phyloP scores from a whole-genome alignment of 164 flowering plant genomes.

The Magnolia changhungtana region DNA sequence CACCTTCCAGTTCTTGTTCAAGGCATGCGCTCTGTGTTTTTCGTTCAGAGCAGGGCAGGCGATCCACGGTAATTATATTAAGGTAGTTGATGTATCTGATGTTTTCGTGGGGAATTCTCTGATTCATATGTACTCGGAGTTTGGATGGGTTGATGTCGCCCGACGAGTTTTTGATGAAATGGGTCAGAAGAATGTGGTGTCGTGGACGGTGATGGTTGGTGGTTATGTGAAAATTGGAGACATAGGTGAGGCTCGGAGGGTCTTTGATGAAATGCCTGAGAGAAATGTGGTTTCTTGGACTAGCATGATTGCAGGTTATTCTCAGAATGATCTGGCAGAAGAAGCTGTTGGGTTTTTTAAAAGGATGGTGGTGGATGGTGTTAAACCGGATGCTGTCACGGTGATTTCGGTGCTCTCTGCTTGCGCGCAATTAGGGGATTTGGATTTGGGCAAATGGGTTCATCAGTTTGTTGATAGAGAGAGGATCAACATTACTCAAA shows the following conservation, averaged over 20 bases:
- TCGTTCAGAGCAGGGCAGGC: conserved; percentile 5
- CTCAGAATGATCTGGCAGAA: conserved; percentile 10
- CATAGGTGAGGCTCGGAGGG: conserved; percentile 12
- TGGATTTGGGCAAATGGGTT: conserved; percentile 19
- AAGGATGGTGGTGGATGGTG: conserved; percentile 14
- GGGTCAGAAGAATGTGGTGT: conserved; percentile 16
- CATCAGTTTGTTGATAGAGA: conserved; percentile 17
- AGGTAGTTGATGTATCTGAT: background rate
- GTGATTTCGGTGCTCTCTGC: conserved; percentile 21
- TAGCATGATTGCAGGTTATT: conserved; percentile 21
- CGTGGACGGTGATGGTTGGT: conserved; percentile 16
- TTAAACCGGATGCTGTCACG: conserved; percentile 20
- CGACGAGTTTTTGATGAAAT: conserved; percentile 15
- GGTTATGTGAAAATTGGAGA: conserved; percentile 16
- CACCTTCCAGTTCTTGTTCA: conserved; percentile 20
- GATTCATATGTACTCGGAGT: conserved; percentile 19
- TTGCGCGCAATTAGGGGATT: conserved; percentile 13
- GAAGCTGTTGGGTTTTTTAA: conserved; percentile 21
- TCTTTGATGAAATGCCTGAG: conserved; percentile 25
- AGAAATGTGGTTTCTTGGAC: conserved; percentile 31
- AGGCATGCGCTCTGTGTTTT: conserved; percentile 12
- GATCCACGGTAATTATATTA: conserved; percentile 11
- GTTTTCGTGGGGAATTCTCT: conserved; percentile 12
- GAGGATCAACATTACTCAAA: conserved; percentile 4
- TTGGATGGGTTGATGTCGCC: conserved; percentile 11